These are phyloP conservation scores for Crithidia thermophila DNA, from an alignment of 208 protist genomes.

Conservation along the genomic window DNA sequence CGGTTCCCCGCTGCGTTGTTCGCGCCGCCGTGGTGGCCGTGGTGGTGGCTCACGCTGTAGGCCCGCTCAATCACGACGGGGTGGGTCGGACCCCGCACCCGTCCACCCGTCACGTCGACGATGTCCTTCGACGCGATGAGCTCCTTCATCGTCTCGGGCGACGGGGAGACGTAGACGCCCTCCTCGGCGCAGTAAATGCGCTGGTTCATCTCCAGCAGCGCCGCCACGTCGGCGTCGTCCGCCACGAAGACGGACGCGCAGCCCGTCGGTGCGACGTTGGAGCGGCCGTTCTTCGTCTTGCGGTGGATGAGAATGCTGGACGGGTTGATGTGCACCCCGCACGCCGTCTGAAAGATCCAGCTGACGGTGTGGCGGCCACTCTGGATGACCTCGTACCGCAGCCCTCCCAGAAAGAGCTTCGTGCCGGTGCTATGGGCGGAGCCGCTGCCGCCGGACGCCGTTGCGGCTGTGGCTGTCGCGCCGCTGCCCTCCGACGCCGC, in stretches of 20 bases:
- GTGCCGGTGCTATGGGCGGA: slow-evolving; percentile 32
- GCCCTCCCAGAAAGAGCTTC: slow-evolving; percentile 83
- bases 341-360: slow-evolving; percentile 74
- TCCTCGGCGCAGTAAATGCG: slow-evolving; percentile 74
- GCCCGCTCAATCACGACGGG: slow-evolving; percentile 82
- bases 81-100: slow-evolving; percentile 70
- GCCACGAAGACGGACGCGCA: slow-evolving; percentile 80
- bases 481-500: not conserved
- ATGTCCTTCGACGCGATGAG: slow-evolving; percentile 55
- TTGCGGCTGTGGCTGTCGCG: not conserved
- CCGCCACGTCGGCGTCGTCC: slow-evolving; percentile 46
- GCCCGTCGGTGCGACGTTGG: slow-evolving; percentile 56
- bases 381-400: slow-evolving; percentile 89
- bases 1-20: not conserved
- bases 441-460: not conserved
- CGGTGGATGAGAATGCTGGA: slow-evolving; percentile 78
- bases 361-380: slow-evolving; percentile 60
- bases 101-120: slow-evolving; percentile 52
- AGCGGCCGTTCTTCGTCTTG: slow-evolving; percentile 56
- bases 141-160: slow-evolving; percentile 51
- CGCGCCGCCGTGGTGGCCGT: slow-evolving; percentile 21
- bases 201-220: slow-evolving; percentile 71
- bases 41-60: slow-evolving; percentile 48
- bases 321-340: slow-evolving; percentile 56
- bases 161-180: slow-evolving; percentile 69